A percentile compares a stretch with the other conserved stretches of the same genome.
phyloP scores from a whole-genome alignment of 2,329 filamentous ascomycete genomes.

The Akanthomyces uredinophilus region DNA sequence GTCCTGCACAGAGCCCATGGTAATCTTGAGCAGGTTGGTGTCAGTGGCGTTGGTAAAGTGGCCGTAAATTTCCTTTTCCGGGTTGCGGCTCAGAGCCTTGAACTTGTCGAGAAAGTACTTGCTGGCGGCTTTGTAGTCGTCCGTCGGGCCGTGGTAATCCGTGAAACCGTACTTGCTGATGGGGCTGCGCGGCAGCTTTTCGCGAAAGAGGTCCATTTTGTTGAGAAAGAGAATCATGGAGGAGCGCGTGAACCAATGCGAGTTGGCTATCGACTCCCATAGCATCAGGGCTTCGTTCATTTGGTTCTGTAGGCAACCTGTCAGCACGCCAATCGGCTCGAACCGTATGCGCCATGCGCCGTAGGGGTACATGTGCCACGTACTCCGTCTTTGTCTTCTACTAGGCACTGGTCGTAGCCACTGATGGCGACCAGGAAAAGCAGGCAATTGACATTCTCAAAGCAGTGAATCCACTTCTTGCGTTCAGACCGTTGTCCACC shows the following conservation, averaged over 20 bases:
- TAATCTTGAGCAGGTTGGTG: constrained; percentile 76
- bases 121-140: constrained; percentile 68
- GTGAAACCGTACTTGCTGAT: constrained; percentile 71
- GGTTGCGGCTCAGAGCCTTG: constrained; percentile 65
- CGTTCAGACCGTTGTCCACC: constrained; percentile 88
- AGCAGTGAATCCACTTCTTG: constrained; percentile 97
- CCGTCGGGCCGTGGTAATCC: constrained; percentile 67
- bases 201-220: constrained; percentile 81
- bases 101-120: constrained; percentile 83
- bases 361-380: constrained; percentile 32
- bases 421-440: constrained; percentile 93
- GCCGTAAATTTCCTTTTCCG: constrained; percentile 58
- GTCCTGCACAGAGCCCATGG: constrained; percentile 80
- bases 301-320: constrained; percentile 59
- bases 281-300: constrained; percentile 87
- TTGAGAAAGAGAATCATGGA: constrained; percentile 81
- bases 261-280: constrained; percentile 81
- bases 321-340: constrained; percentile 14
- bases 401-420: constrained; percentile 91
- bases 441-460: constrained; percentile 88
- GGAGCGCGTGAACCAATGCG: constrained; percentile 79
- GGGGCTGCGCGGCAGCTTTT: constrained; percentile 66
- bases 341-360: background rate
- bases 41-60: constrained; percentile 60
- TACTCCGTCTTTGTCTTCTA: constrained; percentile 94